phyloP scores from a whole-genome alignment of 352 stramenopile species.

The Globisporangium solare region DNA sequence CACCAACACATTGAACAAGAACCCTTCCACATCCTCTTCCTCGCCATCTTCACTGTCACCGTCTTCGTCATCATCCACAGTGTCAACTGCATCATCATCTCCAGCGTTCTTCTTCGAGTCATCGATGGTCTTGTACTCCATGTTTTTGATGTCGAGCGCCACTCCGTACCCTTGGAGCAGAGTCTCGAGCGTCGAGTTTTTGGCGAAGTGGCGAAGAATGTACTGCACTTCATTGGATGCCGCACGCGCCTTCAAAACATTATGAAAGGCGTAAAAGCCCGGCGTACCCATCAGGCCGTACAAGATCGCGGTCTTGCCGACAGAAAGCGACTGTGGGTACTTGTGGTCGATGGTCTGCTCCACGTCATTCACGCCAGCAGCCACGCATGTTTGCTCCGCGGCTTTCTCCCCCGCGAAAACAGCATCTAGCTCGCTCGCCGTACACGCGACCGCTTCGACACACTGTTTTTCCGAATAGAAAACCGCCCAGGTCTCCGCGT shows the following conservation, averaged over 20 bases:
- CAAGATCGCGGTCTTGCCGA: slow-evolving; percentile 57
- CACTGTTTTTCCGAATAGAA: slow-evolving; percentile 67
- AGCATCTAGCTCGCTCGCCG: slow-evolving; percentile 34
- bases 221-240: slow-evolving; percentile 64
- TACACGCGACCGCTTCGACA: slow-evolving; percentile 62
- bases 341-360: slow-evolving; percentile 70
- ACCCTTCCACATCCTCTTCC: slow-evolving; percentile 61
- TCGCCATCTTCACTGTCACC: slow-evolving; percentile 23
- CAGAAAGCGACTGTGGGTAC: slow-evolving; percentile 36
- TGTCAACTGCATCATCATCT: slow-evolving; percentile 21
- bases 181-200: slow-evolving; percentile 62
- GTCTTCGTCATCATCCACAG: slow-evolving; percentile 27
- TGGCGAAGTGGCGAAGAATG: slow-evolving; percentile 77
- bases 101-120: slow-evolving; percentile 69
- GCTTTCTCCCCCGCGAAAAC: slow-evolving; percentile 23
- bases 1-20: slow-evolving; percentile 58
- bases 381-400: slow-evolving; percentile 41
- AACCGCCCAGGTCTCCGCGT: slow-evolving; percentile 62
- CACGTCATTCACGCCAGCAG: slow-evolving; percentile 61
- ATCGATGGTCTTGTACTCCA: slow-evolving; percentile 96
- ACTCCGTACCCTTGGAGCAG: slow-evolving; percentile 91
- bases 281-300: slow-evolving; percentile 76
- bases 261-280: slow-evolving; percentile 70
- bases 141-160: slow-evolving; percentile 95
- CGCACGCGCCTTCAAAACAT: slow-evolving; percentile 48